phyloP scores from a whole-genome alignment of 1,284 basidiomycete species.

The Boletus sp. region DNA sequence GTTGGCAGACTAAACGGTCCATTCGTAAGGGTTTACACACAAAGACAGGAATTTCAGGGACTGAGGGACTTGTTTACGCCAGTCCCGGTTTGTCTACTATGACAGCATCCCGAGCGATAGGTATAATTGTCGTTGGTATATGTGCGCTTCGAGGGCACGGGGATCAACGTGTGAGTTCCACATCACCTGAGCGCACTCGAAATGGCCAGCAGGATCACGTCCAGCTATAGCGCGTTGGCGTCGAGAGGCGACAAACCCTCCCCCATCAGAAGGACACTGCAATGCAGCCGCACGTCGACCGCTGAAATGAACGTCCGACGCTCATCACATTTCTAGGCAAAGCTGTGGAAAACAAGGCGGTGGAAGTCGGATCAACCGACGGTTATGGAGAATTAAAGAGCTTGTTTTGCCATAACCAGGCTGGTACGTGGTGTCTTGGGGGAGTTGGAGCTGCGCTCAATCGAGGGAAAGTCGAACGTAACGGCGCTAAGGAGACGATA shows the following conservation, averaged over 20 bases:
- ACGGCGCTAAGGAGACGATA: not conserved
- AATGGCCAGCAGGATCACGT: slow-evolving; percentile 8
- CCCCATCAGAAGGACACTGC: slow-evolving; percentile 6
- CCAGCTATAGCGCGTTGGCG: slow-evolving; percentile 11
- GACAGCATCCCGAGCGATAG: slow-evolving; percentile 32
- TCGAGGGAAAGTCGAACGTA: not conserved
- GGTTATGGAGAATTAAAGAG: slow-evolving; percentile 1
- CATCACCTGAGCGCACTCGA: slow-evolving; percentile 21
- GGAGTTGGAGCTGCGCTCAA: not conserved
- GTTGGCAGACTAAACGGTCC: slow-evolving; percentile 9
- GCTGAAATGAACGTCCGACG: slow-evolving; percentile 6
- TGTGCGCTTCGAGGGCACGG: slow-evolving; percentile 24
- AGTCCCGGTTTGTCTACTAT: slow-evolving; percentile 21
- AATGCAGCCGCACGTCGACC: slow-evolving; percentile 1
- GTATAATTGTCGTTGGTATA: slow-evolving; percentile 8
- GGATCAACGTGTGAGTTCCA: slow-evolving; percentile 25
- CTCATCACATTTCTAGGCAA: slow-evolving; percentile 1
- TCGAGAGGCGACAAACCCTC: slow-evolving; percentile 8
- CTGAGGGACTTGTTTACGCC: slow-evolving; percentile 14
- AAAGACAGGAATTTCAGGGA: slow-evolving; percentile 25
- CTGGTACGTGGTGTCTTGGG: not conserved
- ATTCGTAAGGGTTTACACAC: slow-evolving; percentile 13
- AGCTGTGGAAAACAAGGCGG: slow-evolving; percentile 13
- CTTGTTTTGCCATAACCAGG: slow-evolving; percentile 2
- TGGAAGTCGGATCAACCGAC: slow-evolving; percentile 11